A percentile compares a stretch with the other conserved stretches of the same genome.
phyloP scores from a whole-genome alignment of 495 filamentous ascomycete species.

The Penicillium atrosanguineum region DNA sequence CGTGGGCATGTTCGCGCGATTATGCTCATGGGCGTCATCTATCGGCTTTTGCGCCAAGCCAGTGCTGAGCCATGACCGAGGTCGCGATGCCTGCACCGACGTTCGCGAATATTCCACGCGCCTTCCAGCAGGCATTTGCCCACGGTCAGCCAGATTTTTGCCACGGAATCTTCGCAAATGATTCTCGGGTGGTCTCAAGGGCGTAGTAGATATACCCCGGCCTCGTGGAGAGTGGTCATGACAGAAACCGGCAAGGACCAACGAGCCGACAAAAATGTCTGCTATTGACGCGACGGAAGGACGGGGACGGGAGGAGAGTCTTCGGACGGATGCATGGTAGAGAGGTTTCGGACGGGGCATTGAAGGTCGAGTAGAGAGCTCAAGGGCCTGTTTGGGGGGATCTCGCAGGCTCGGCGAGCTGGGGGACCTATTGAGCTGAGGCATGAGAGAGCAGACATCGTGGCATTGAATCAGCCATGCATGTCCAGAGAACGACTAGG shows the following conservation, averaged over 20 bases:
- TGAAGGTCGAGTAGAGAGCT: constrained; percentile 28
- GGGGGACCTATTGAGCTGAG: constrained; percentile 53
- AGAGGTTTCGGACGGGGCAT: constrained; percentile 33
- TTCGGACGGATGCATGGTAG: constrained; percentile 32
- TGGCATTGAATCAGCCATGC: constrained; percentile 49
- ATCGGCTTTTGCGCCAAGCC: constrained; percentile 19
- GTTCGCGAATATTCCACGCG: constrained; percentile 22
- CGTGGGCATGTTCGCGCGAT: background rate
- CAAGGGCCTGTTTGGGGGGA: constrained; percentile 45
- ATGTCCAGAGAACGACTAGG: constrained; percentile 30
- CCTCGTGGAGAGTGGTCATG: constrained; percentile 48
- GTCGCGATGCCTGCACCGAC: constrained; percentile 19
- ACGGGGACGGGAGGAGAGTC: constrained; percentile 39
- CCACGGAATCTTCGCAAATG: constrained; percentile 15
- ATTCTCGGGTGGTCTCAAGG: constrained; percentile 12
- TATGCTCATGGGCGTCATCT: constrained; percentile 7
- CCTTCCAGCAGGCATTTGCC: constrained; percentile 15
- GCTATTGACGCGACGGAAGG: constrained; percentile 42
- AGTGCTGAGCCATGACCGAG: constrained; percentile 33
- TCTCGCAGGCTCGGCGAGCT: constrained; percentile 51
- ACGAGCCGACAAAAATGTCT: constrained; percentile 60
- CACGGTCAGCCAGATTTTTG: constrained; percentile 11
- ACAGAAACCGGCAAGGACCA: constrained; percentile 64
- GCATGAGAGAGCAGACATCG: constrained; percentile 65
- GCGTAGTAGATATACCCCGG: constrained; percentile 30